Percentiles rank a stretch among this genome's conserved stretches.
These are phyloP conservation scores for Lepiota venenata DNA, from an alignment of 768 basidiomycete genomes.

Conservation along the genomic window DNA sequence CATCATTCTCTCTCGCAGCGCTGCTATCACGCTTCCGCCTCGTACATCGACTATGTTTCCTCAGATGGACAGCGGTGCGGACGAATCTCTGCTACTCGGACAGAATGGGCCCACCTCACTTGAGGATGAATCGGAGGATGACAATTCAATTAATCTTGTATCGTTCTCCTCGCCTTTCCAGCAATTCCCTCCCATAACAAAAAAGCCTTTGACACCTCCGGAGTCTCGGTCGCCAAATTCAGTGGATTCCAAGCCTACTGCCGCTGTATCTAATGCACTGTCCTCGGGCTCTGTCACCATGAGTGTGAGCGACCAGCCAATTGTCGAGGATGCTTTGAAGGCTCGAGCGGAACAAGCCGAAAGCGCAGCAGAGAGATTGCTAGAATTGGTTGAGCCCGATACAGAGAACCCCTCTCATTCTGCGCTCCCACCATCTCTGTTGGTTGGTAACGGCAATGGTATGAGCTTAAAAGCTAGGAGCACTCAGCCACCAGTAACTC, in stretches of 20 bases:
- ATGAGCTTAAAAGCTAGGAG: not conserved
- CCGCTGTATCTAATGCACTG: constrained; percentile 53
- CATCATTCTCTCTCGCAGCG: constrained; percentile 19
- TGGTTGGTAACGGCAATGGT: constrained; percentile 35
- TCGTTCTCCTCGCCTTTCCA: constrained; percentile 73
- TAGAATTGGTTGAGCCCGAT: constrained; percentile 74
- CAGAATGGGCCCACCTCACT: constrained; percentile 74
- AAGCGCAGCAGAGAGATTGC: constrained; percentile 82
- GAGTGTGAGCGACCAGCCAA: constrained; percentile 33
- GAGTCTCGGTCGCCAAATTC: constrained; percentile 50
- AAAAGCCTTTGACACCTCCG: constrained; percentile 31
- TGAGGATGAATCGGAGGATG: constrained; percentile 67
- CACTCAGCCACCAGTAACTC: constrained; percentile 52
- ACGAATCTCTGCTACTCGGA: constrained; percentile 68
- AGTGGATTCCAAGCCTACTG: constrained; percentile 41
- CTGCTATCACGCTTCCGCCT: constrained; percentile 30
- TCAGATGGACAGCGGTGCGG: constrained; percentile 33
- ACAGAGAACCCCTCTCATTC: constrained; percentile 32
- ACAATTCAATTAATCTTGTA: constrained; percentile 56
- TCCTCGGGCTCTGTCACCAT: constrained; percentile 51
- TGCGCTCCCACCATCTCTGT: constrained; percentile 50
- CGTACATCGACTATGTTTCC: constrained; percentile 44
- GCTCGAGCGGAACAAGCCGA: constrained; percentile 92
- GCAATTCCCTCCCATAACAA: constrained; percentile 33
- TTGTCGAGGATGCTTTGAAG: constrained; percentile 81